Conservation (phyloP, 208 protist genomes). For the Zelonia costaricensis region DNA sequence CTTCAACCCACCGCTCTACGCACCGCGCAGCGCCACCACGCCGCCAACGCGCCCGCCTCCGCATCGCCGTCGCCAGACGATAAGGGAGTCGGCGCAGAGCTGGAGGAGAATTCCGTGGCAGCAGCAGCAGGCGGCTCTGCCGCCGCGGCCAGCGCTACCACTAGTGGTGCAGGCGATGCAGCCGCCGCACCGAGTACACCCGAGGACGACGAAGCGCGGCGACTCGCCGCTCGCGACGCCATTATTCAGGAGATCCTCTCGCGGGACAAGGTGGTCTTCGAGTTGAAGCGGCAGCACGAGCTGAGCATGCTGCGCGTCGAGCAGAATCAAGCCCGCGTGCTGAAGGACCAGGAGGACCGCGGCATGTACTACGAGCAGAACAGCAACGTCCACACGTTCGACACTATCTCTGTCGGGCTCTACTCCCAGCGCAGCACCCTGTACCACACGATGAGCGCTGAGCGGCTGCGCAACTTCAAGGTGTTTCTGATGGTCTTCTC, state of each 20-base stretch:
- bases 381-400: slow-evolving; percentile 89
- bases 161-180: not conserved
- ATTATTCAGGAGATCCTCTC: slow-evolving; percentile 78
- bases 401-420: slow-evolving; percentile 83
- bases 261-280: slow-evolving; percentile 89
- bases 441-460: slow-evolving; percentile 85
- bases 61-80: too few species aligned
- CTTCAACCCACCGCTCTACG: too few species aligned
- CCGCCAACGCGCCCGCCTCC: too few species aligned
- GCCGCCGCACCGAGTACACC: not conserved
- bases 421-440: slow-evolving; percentile 87
- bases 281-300: slow-evolving; percentile 90
- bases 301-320: slow-evolving; percentile 89
- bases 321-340: slow-evolving; percentile 77
- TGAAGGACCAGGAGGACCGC: slow-evolving; percentile 89
- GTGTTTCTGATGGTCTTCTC: slow-evolving; percentile 65
- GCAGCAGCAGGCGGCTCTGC: too few species aligned
- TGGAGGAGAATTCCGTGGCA: too few species aligned
- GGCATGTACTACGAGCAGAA: slow-evolving; percentile 93
- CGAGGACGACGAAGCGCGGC: slow-evolving; percentile 6
- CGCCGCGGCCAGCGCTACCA: too few species aligned
- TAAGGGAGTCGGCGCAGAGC: too few species aligned
- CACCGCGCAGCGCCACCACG: too few species aligned
- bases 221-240: slow-evolving; percentile 42
- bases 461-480: slow-evolving; percentile 87